These are phyloP conservation scores for Paspalum vaginatum DNA, from an alignment of 176 grass and related monocot species.

Conservation along the genomic window DNA sequence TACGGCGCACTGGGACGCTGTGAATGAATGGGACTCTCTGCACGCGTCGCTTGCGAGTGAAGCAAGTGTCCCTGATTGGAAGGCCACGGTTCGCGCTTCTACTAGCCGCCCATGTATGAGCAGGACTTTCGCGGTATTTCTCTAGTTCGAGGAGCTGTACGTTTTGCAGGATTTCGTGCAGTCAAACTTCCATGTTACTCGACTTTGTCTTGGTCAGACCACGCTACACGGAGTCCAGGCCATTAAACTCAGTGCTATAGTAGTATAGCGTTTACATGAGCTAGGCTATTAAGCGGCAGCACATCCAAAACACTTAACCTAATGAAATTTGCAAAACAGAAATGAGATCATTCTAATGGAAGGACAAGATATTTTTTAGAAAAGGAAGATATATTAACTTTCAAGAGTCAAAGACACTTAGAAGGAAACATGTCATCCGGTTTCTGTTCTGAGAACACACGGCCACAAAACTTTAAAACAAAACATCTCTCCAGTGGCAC, in stretches of 20 bases:
- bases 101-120: not conserved
- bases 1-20: constrained; percentile 23
- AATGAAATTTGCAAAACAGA: not conserved
- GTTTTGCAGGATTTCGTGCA: constrained; percentile 48
- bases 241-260: constrained; percentile 21
- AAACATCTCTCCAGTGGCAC: too few relatives aligned
- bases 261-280: not conserved
- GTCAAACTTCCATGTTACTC: constrained; percentile 48
- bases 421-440: too few relatives aligned
- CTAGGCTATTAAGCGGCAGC: not conserved
- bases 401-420: too few relatives aligned
- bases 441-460: too few relatives aligned
- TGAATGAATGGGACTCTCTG: constrained; percentile 6
- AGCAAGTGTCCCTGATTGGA: constrained; percentile 47
- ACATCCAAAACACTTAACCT: not conserved
- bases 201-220: constrained; percentile 41
- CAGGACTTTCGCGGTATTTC: constrained; percentile 12
- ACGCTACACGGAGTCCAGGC: constrained; percentile 20
- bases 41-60: constrained; percentile 36
- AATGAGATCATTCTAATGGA: not conserved
- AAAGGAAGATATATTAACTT: too few relatives aligned
- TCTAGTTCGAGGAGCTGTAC: constrained; percentile 35
- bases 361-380: not conserved
- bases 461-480: too few relatives aligned
- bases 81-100: constrained; percentile 38